Percentiles rank a stretch among this genome's conserved stretches.
Evolutionary conservation across 2,329 filamentous ascomycete genomes (phyloP).

Genomic region (Diaporthe ilicicola): DNA sequence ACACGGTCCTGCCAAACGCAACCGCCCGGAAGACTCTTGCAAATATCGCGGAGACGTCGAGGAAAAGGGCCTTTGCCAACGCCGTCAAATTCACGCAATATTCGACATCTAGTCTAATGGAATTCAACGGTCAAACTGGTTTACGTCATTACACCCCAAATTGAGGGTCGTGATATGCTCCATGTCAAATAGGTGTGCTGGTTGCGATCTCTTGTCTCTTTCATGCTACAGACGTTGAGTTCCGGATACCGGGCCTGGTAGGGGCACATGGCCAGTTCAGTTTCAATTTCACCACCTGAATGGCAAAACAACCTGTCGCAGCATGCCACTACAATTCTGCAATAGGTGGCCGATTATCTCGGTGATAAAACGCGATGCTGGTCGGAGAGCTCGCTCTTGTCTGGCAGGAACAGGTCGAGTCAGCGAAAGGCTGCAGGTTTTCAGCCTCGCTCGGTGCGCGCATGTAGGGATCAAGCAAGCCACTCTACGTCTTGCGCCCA

Average conservation of each 20-base stretch:
- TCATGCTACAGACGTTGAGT: neutral
- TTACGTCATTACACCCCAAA: too few relatives aligned
- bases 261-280: neutral
- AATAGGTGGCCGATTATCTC: neutral
- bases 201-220: neutral
- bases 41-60: neutral
- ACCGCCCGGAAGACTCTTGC: neutral
- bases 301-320: neutral
- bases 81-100: neutral
- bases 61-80: slow-evolving; percentile 2
- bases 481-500: too few relatives aligned
- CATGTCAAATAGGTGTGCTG: neutral
- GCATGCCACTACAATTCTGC: too few relatives aligned
- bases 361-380: neutral
- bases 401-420: neutral
- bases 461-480: neutral
- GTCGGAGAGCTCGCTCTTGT: neutral
- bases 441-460: neutral
- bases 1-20: neutral
- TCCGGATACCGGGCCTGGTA: neutral
- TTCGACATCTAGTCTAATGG: neutral
- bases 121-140: neutral
- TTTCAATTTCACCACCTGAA: neutral
- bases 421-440: neutral
- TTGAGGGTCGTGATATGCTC: neutral